Percentiles rank a stretch among this genome's conserved stretches.
phyloP scores from a whole-genome alignment of 2,329 filamentous ascomycete species.

The Cordyceps farinosa region DNA sequence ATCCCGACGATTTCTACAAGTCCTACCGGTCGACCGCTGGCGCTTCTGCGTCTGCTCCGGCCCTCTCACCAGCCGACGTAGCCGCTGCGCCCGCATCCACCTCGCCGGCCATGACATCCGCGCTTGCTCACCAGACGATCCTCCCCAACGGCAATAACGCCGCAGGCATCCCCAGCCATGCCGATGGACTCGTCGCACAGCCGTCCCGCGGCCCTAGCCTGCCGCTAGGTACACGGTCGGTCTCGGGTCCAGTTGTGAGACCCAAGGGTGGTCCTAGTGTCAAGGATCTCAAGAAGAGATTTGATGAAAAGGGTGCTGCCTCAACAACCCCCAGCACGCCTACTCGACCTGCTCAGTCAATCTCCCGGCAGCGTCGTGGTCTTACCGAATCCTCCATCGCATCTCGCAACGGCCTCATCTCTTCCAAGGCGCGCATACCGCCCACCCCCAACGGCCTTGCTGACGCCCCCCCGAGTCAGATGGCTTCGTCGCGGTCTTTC shows the following conservation, averaged over 20 bases:
- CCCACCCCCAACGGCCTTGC: conserved; percentile 30
- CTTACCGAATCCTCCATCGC: conserved; percentile 9
- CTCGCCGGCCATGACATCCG: conserved; percentile 31
- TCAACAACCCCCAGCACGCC: conserved; percentile 33
- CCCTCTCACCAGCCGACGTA: conserved; percentile 26
- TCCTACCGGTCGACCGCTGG: conserved; percentile 38
- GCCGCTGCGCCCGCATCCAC: neutral
- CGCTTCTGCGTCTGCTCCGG: conserved; percentile 25
- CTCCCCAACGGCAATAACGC: conserved; percentile 50
- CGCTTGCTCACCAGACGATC: conserved; percentile 41
- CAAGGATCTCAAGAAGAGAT: conserved; percentile 74
- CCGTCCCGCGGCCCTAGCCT: conserved; percentile 40
- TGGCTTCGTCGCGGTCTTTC: neutral
- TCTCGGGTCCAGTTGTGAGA: conserved; percentile 53
- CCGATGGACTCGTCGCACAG: conserved; percentile 38
- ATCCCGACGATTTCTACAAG: conserved; percentile 56
- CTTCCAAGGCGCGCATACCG: conserved; percentile 25
- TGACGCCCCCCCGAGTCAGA: neutral
- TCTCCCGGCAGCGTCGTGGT: conserved; percentile 1
- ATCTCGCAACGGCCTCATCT: neutral
- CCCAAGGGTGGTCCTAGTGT: conserved; percentile 60
- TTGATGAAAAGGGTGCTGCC: conserved; percentile 58
- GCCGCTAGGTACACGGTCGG: conserved; percentile 45
- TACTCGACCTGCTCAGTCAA: conserved; percentile 21
- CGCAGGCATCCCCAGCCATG: conserved; percentile 46